Evolutionary conservation across 495 filamentous ascomycete genomes (phyloP), one percentile per base, ranked within the genome.

Genomic region (Penicillium canescens): DNA sequence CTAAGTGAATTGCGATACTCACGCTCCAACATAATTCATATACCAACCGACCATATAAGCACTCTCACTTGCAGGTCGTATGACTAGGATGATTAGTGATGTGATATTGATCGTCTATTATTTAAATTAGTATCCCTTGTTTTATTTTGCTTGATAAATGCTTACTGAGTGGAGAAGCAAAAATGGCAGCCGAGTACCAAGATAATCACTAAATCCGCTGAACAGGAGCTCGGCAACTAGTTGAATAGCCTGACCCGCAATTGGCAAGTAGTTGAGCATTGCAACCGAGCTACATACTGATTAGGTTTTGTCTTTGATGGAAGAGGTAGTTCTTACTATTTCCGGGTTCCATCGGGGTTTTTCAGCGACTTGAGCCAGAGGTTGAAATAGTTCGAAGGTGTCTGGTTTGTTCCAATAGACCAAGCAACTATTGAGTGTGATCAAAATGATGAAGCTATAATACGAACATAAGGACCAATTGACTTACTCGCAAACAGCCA

Each of bases 261-360:
- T 59, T 9, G 56, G 56, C 12, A 59, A 38, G 20, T 59, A 59
- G 31, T 59, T 48, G 20, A 59, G 50, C 56, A 59, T 59, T 1
- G 45, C 56, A 18, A 54, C 50, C 5, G 56, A 59, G 39, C 50
- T 53, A 26, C 1, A 36, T 24, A 18, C 39, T 42, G 24, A 7
- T 26, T 26, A 26, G 24, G 3, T 7, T 26, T 26, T 7, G 24
- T 7, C 24, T 5, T 7, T 26, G 4, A 7, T 26, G 7, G 7
- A 26, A 26, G 24, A 7, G 24, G 7, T 26, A 26, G 10, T 7
- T 16, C 44, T 46, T 50, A 59, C 56, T 59, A 59, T 50, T 50
- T 59, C 10, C 5, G 3, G 13, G 50, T 50, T 16, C 56, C 56
- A 42, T 59, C 56, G 2, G 50, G 7, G 18, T 59, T 59, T 16